Evolutionary conservation across 2,329 filamentous ascomycete genomes (phyloP).

Genomic region (Didymella pomorum): DNA sequence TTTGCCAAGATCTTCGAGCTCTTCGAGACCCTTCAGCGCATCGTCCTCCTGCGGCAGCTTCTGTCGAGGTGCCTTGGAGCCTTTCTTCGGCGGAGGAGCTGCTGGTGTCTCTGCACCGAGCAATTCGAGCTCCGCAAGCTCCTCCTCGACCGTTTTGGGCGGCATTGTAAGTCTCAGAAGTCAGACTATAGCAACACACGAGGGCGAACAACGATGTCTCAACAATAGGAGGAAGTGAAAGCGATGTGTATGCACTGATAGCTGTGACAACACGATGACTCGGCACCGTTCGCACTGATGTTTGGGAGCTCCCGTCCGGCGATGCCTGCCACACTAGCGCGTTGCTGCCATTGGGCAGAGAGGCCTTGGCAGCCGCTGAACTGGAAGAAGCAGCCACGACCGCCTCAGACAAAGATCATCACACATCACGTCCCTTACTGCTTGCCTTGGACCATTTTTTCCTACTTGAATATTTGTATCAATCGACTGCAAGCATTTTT

Average conservation of each 20-base stretch:
- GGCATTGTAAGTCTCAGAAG: slow-evolving; percentile 36
- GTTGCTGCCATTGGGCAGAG: slow-evolving; percentile 33
- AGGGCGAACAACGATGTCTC: slow-evolving; percentile 1
- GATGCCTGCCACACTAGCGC: slow-evolving; percentile 37
- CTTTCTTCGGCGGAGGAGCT: slow-evolving; percentile 53
- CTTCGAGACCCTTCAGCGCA: slow-evolving; percentile 86
- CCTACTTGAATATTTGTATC: slow-evolving; percentile 28
- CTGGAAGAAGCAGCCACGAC: slow-evolving; percentile 43
- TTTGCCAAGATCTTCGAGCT: slow-evolving; percentile 63
- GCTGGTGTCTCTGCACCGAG: slow-evolving; percentile 44
- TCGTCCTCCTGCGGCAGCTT: slow-evolving; percentile 65
- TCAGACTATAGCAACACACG: slow-evolving; percentile 1
- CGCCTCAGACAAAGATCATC: slow-evolving; percentile 49
- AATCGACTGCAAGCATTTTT: slow-evolving; percentile 24
- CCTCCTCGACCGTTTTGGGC: slow-evolving; percentile 56
- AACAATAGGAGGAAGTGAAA: slow-evolving; percentile 6
- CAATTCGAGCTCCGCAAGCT: slow-evolving; percentile 56
- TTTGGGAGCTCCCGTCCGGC: slow-evolving; percentile 24
- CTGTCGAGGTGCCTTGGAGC: slow-evolving; percentile 54
- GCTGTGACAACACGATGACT: slow-evolving; percentile 10
- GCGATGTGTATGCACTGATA: not conserved
- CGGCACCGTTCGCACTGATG: slow-evolving; percentile 23
- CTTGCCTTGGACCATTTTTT: slow-evolving; percentile 28
- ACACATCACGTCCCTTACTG: slow-evolving; percentile 35
- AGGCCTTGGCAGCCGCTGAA: slow-evolving; percentile 33